Base-by-base conservation (phyloP, 371 early-diverging fungal genomes). In the Zancudomyces culisetae region DNA sequence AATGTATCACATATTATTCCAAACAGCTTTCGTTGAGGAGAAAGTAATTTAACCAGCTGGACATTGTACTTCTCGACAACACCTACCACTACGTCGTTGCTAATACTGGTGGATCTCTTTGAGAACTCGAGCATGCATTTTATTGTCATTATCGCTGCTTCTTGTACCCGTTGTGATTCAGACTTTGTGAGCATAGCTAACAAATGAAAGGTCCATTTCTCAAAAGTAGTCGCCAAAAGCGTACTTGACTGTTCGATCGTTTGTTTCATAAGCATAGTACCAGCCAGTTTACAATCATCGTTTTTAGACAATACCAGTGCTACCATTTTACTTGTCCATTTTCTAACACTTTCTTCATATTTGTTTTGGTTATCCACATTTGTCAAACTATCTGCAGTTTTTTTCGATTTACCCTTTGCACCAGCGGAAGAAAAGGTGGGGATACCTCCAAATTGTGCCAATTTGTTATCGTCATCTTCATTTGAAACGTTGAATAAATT, bases 121-220 rank as follows among this genome's bases (percentile, higher is more conserved):
- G 48, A 2, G 18, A 24, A 26, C 10, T 47, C 48, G 2, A 47
- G 48, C 13, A 47, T 24, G 28, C 26, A 22, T 20, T 10, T 27
- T n/a, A 47, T 4, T 23, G 48, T 15, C 26, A 26, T 22, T 3
- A 47, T 47, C 18, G 48, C 21, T 2, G 48, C 48, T 24, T 47
- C 48, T 3, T 24, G 21, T 20, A 26, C 26, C 26, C 26, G n/a
- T 3, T 15, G 6, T 18, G 12, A 26, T 27, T 47, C 48, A 12
- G 21, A 12, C 28, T 47, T 47, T 12, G 21, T 6, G n/a, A 47
- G 26, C 18, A 47, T n/a, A 12, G 18, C 28, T 3, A 47, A 4
- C 21, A 47, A 27, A 24, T 47, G 48, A n/a, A 47, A 6, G n/a
- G 28, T 23, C 48, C 48, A 47, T 27, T 47, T 47, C n/a, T 47